Evolutionary conservation across 305 asterid genomes (phyloP).

Genomic region (Solanum hybrid): DNA sequence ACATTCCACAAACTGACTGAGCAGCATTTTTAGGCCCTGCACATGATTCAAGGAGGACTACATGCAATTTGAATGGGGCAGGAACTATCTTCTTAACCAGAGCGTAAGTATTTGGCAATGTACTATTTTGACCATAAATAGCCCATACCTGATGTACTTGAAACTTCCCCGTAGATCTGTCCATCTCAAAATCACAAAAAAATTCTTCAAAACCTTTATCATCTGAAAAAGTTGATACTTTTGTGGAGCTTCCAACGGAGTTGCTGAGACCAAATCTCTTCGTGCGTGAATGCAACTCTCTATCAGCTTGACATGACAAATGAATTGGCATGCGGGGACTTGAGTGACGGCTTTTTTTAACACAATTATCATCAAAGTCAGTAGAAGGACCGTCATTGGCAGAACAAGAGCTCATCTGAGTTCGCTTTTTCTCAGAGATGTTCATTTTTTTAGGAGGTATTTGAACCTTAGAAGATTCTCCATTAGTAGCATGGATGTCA

Average conservation of each 20-base stretch:
- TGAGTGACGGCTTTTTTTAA: neutral
- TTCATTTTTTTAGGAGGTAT: conserved; percentile 27
- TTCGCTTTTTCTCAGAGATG: conserved; percentile 1
- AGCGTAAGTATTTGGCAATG: conserved; percentile 14
- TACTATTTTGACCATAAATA: conserved; percentile 6
- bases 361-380: neutral
- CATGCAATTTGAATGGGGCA: conserved; percentile 7
- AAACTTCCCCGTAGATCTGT: conserved; percentile 7
- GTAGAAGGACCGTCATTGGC: neutral
- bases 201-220: neutral
- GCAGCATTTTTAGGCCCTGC: neutral
- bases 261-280: neutral
- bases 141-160: conserved; percentile 16
- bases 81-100: conserved; percentile 6
- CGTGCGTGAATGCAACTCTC: neutral
- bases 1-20: conserved; percentile 11
- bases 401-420: neutral
- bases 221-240: neutral
- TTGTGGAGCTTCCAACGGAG: neutral
- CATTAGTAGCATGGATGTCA: conserved; percentile 4
- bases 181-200: conserved; percentile 6
- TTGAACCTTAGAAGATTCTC: conserved; percentile 2
- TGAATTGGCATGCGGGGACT: neutral
- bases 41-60: conserved; percentile 3
- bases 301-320: neutral